phyloP scores from a whole-genome alignment of 1,284 basidiomycete species.

The Mycosarcoma maydis region DNA sequence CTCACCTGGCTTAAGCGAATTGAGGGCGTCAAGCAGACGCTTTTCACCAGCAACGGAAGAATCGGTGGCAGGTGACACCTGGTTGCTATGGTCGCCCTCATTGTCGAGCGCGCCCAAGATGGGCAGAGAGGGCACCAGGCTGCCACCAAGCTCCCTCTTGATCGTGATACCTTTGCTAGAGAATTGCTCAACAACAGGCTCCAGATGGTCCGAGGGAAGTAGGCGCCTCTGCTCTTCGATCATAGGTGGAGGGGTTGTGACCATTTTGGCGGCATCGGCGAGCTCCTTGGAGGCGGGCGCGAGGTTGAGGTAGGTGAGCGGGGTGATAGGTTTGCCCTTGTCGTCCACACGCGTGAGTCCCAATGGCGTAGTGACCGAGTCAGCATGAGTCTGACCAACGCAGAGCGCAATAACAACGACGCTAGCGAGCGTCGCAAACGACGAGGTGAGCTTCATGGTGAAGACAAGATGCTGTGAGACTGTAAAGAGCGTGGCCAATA shows the following conservation, averaged over 20 bases:
- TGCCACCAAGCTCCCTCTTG: constrained; percentile 18
- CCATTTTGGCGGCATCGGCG: constrained; percentile 28
- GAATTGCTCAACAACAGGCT: constrained; percentile 24
- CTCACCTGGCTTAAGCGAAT: constrained; percentile 11
- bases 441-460: constrained; percentile 39
- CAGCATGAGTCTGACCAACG: constrained; percentile 36
- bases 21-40: constrained; percentile 24
- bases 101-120: constrained; percentile 37
- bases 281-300: constrained; percentile 32
- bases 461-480: constrained; percentile 1
- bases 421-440: constrained; percentile 32
- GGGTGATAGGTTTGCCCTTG: constrained; percentile 31
- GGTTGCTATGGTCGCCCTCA: constrained; percentile 38
- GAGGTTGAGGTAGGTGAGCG: constrained; percentile 42
- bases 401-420: constrained; percentile 33
- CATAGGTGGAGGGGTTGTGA: constrained; percentile 37
- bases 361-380: constrained; percentile 28
- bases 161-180: constrained; percentile 26
- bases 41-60: constrained; percentile 10
- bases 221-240: constrained; percentile 22
- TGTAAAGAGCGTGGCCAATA: constrained; percentile 26
- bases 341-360: constrained; percentile 41
- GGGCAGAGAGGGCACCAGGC: constrained; percentile 24
- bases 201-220: constrained; percentile 5
- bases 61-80: neutral